Evolutionary conservation across 441 rosid species (phyloP), one percentile per base, ranked within the genome.

Genomic region (Dalechampia spathulata): DNA sequence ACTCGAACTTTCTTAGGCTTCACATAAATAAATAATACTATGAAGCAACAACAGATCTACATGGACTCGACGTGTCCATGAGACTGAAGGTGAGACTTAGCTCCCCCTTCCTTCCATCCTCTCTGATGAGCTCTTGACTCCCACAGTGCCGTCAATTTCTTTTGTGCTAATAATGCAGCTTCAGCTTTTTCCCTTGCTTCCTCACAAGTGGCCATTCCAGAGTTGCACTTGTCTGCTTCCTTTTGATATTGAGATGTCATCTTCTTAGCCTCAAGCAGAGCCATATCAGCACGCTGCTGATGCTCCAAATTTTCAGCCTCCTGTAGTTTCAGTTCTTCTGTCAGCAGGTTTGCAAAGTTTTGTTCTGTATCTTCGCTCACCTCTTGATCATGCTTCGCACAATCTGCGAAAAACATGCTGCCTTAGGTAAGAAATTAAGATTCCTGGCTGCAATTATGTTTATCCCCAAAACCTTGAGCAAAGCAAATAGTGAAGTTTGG

Each of bases 141-240:
- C 98, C 98, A 88, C 49, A 53, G 39, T 22, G 79, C 74, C 1
- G 93, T 81, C 50, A 81, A 48, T 65, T 84, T 91, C 93, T 77
- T 88, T 63, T 86, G 96, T 30, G 78, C 78, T 19, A 52, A 78
- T 54, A 86, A 72, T 21, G 91, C 73, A 19, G 71, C 79, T 66
- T 86, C 96, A 0, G 96, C 71, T 63, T 81, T 91, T 65, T 91
- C 98, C 73, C 98, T 73, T 7, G 96, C 94, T 73, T 78, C 98
- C 72, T 91, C 96, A 62, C 96, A 88, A 3, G 96, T 88, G 75
- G 84, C 98, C 96, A 91, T 88, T 38, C 96, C 98, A 0, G 96
- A 83, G 69, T 82, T 91, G 70, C 96, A 88, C 62, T 88, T 91
- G 78, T 91, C 98, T 20, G 96, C 98, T 72, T 91, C 98, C 67